Percentiles rank a stretch among this genome's conserved stretches.
Conservation (phyloP, 805 yeast species). For the Cephaloascus fragrans region DNA sequence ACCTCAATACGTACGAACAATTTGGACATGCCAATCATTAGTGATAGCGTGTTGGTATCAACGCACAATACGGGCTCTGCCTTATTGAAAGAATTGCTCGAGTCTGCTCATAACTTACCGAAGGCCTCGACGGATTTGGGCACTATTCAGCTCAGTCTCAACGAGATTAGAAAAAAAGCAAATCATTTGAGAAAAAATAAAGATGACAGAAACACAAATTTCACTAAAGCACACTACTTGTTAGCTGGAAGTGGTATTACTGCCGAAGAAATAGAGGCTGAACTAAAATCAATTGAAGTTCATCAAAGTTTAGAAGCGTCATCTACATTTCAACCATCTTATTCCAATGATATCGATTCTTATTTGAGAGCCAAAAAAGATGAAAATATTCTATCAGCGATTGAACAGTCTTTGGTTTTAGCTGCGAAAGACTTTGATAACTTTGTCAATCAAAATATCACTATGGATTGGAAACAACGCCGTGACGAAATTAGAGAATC, state of each 20-base stretch:
- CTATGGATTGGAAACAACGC: slow-evolving; percentile 77
- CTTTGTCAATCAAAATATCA: slow-evolving; percentile 61
- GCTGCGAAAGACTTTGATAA: slow-evolving; percentile 80
- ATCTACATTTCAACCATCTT: not conserved
- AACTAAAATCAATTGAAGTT: slow-evolving; percentile 1
- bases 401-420: slow-evolving; percentile 64
- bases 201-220: slow-evolving; percentile 25
- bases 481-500: slow-evolving; percentile 66
- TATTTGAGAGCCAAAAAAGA: slow-evolving; percentile 66
- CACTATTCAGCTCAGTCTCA: slow-evolving; percentile 68
- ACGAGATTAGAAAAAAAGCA: slow-evolving; percentile 67
- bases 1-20: no score
- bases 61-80: not conserved
- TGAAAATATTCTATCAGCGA: slow-evolving; percentile 71
- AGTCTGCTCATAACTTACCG: slow-evolving; percentile 71
- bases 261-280: slow-evolving; percentile 46
- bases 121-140: slow-evolving; percentile 58
- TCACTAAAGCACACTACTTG: slow-evolving; percentile 76
- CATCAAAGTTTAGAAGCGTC: slow-evolving; percentile 3
- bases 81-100: slow-evolving; percentile 60
- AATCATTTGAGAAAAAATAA: slow-evolving; percentile 40
- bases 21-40: no score
- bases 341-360: slow-evolving; percentile 39
- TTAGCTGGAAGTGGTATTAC: slow-evolving; percentile 84
- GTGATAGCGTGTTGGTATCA: no score